Conservation (phyloP, 106 monocot genomes). For the Posidonia australis region DNA sequence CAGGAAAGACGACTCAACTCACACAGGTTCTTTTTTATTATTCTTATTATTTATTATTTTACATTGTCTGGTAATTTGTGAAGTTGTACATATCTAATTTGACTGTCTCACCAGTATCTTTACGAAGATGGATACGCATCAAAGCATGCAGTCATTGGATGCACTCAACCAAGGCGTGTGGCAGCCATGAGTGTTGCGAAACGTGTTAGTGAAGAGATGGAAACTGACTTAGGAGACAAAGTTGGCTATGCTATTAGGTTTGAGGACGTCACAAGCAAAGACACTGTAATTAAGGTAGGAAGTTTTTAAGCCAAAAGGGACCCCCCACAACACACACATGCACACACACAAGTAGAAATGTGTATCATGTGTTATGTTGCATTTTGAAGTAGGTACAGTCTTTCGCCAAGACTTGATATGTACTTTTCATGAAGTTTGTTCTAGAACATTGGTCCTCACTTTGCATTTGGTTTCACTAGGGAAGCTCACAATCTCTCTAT, state of each 20-base stretch:
- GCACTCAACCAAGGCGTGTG: slow-evolving; percentile 95
- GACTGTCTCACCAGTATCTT: slow-evolving; percentile 38
- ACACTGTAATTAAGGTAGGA: slow-evolving; percentile 75
- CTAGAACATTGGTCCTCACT: no score
- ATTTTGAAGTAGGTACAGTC: no score
- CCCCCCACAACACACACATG: not conserved
- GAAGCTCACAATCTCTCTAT: not conserved
- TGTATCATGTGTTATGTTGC: not conserved
- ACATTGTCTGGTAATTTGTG: not conserved
- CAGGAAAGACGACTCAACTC: slow-evolving; percentile 88
- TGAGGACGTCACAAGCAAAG: slow-evolving; percentile 75
- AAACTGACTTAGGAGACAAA: slow-evolving; percentile 70
- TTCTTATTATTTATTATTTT: not conserved
- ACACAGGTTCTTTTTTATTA: slow-evolving; percentile 43
- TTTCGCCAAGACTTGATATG: no score
- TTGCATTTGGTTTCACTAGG: not conserved
- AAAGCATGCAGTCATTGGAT: slow-evolving; percentile 51
- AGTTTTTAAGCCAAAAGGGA: not conserved
- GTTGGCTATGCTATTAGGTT: slow-evolving; percentile 94
- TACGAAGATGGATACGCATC: slow-evolving; percentile 82
- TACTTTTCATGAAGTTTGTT: no score
- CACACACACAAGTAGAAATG: not conserved
- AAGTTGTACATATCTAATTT: not conserved
- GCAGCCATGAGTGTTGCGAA: slow-evolving; percentile 98
- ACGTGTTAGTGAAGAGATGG: slow-evolving; percentile 91